phyloP scores from a whole-genome alignment of 176 grass and related monocot genomes.

The Alopecurus myosuroides region DNA sequence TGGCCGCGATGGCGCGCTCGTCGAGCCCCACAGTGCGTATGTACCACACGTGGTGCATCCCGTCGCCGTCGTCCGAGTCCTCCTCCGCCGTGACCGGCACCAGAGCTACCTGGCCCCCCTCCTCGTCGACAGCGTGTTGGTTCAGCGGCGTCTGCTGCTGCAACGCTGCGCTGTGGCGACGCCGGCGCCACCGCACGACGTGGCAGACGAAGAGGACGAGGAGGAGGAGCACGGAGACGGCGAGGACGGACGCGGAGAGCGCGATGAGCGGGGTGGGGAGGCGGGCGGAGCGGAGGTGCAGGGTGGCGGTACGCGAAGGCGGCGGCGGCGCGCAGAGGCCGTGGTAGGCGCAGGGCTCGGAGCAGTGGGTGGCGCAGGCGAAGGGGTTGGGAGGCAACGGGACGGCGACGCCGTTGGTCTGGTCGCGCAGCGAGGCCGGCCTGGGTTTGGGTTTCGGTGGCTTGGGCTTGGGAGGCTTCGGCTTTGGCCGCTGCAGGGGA shows the following conservation, averaged over 20 bases:
- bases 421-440: background rate
- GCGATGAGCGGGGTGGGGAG: conserved; percentile 40
- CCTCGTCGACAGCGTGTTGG: background rate
- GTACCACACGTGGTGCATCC: conserved; percentile 73
- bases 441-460: background rate
- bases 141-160: conserved; percentile 4
- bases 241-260: conserved; percentile 39
- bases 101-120: background rate
- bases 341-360: background rate
- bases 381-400: background rate
- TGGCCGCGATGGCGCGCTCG: conserved; percentile 68
- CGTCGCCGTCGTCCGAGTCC: conserved; percentile 6
- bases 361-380: conserved; percentile 22
- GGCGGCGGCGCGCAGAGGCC: background rate
- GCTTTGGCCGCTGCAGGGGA: background rate
- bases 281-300: conserved; percentile 32
- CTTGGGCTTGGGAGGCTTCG: background rate
- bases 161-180: background rate
- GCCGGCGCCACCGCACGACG: background rate
- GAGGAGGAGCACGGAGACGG: conserved; percentile 23
- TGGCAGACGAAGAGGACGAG: conserved; percentile 30
- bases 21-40: conserved; percentile 83
- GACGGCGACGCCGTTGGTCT: background rate
- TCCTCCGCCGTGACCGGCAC: background rate
- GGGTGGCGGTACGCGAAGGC: background rate